A percentile compares a stretch with the other conserved stretches of the same genome.
phyloP scores from a whole-genome alignment of 2,329 filamentous ascomycete species.

The Fusarium sp. region DNA sequence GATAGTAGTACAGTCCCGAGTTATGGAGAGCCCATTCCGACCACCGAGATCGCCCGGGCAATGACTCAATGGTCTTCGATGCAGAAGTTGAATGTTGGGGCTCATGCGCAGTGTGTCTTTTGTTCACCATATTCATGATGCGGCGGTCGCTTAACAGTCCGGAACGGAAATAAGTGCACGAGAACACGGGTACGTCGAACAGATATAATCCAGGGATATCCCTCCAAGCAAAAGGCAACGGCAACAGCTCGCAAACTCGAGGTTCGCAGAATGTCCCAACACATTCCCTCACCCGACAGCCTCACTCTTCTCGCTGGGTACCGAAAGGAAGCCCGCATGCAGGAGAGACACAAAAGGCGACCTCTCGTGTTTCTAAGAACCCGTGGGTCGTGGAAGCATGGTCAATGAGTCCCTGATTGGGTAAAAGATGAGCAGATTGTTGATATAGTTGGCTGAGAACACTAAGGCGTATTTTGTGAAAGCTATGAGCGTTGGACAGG shows the following conservation, averaged over 20 bases:
- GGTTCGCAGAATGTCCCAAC: slow-evolving; percentile 17
- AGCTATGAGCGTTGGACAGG: slow-evolving; percentile 36
- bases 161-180: neutral
- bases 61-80: slow-evolving; percentile 4
- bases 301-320: slow-evolving; percentile 36
- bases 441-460: slow-evolving; percentile 31
- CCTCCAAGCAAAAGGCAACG: slow-evolving; percentile 4
- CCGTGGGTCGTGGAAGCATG: slow-evolving; percentile 13
- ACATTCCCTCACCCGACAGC: slow-evolving; percentile 31
- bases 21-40: slow-evolving; percentile 35
- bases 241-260: slow-evolving; percentile 15
- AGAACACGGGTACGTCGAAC: slow-evolving; percentile 2
- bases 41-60: slow-evolving; percentile 21
- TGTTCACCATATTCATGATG: slow-evolving; percentile 13
- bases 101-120: slow-evolving; percentile 3
- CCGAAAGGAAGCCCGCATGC: slow-evolving; percentile 29
- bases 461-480: slow-evolving; percentile 18
- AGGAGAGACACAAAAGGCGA: slow-evolving; percentile 20
- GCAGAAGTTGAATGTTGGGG: slow-evolving; percentile 12
- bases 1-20: slow-evolving; percentile 37
- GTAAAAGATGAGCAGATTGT: neutral
- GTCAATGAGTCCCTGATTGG: slow-evolving; percentile 25
- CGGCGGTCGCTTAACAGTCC: neutral
- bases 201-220: slow-evolving; percentile 31
- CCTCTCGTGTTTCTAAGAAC: slow-evolving; percentile 31